Evolutionary conservation across 371 early-diverging fungal species (phyloP).

Genomic region (Saksenaea oblongispora): DNA sequence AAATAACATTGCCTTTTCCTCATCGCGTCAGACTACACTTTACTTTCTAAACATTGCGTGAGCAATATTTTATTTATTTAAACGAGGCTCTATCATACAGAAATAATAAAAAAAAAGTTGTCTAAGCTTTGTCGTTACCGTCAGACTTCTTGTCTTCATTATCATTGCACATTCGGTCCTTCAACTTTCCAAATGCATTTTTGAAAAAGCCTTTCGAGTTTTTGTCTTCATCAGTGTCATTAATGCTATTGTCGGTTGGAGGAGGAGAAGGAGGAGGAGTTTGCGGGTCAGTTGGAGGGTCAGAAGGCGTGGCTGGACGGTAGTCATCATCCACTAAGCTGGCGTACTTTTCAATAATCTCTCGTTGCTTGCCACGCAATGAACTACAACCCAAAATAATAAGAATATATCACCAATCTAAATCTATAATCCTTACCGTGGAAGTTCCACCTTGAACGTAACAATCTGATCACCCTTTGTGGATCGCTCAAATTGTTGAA

Average conservation of each 20-base stretch:
- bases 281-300: slow-evolving; percentile 11
- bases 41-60: neutral
- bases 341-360: slow-evolving; percentile 37
- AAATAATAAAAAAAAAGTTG: neutral
- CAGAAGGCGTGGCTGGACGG: slow-evolving; percentile 13
- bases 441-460: slow-evolving; percentile 76
- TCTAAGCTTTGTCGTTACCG: slow-evolving; percentile 1
- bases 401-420: neutral
- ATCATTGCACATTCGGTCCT: slow-evolving; percentile 24
- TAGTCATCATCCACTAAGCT: slow-evolving; percentile 37
- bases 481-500: slow-evolving; percentile 53
- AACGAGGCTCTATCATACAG: neutral
- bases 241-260: neutral
- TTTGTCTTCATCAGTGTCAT: neutral
- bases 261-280: slow-evolving; percentile 20
- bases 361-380: slow-evolving; percentile 39
- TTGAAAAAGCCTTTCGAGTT: slow-evolving; percentile 29
- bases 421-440: slow-evolving; percentile 42
- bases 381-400: slow-evolving; percentile 14
- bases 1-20: neutral
- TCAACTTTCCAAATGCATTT: slow-evolving; percentile 32
- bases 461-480: slow-evolving; percentile 87
- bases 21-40: neutral
- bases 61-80: neutral
- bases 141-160: slow-evolving; percentile 23